Conservation (phyloP, 225 moss, liverwort and hornwort genomes). For the Physcomitrellopsis africana region DNA sequence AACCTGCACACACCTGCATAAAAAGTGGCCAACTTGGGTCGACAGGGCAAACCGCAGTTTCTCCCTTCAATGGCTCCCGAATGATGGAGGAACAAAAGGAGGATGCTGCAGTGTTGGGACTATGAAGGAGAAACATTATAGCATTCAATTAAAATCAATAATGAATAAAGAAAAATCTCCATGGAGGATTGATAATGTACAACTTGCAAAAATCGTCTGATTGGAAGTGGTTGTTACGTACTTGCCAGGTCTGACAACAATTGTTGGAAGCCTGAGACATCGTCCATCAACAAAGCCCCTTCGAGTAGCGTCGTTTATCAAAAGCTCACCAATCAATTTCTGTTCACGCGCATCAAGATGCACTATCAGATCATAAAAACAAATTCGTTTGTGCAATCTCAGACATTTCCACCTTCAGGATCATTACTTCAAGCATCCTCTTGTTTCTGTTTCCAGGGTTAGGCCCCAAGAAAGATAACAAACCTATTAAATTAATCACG, state of each 20-base stretch:
- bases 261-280: slow-evolving; percentile 58
- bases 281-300: slow-evolving; percentile 54
- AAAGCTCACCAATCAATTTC: too few species aligned
- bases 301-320: too few species aligned
- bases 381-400: too few species aligned
- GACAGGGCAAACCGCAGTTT: slow-evolving; percentile 56
- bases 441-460: not conserved
- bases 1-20: slow-evolving; percentile 47
- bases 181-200: not conserved
- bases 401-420: too few species aligned
- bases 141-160: not conserved
- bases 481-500: not conserved
- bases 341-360: slow-evolving; percentile 15
- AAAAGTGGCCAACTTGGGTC: slow-evolving; percentile 53
- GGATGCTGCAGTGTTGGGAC: slow-evolving; percentile 57
- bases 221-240: slow-evolving; percentile 22
- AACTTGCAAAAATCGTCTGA: slow-evolving; percentile 14
- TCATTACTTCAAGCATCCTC: too few species aligned
- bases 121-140: slow-evolving; percentile 22
- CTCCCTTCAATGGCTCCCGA: slow-evolving; percentile 59
- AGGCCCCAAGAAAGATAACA: not conserved
- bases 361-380: not conserved
- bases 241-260: slow-evolving; percentile 60
- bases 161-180: not conserved
- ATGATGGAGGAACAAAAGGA: slow-evolving; percentile 68